Base-by-base conservation (phyloP, 2,329 filamentous ascomycete species). In the Aphanoascus verrucosus region DNA sequence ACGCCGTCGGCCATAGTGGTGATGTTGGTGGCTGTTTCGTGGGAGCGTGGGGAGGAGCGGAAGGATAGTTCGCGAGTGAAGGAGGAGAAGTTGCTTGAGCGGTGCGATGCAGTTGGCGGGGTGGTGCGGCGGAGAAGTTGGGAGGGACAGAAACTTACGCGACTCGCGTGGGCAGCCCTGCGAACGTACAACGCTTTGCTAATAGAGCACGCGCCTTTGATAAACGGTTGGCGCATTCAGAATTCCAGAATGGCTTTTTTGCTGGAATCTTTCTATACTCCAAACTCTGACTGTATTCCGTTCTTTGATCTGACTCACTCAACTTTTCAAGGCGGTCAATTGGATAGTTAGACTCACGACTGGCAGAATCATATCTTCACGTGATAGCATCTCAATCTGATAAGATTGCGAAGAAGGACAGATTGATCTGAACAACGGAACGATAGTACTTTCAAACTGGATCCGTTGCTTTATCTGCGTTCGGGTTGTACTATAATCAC, bases 1-100 rank as follows among this genome's bases (percentile, higher is more conserved):
- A 55, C 52, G 50, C 63, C 57, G 55, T 67, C 40, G 45, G 66
- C 62, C 68, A 70, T 70, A 54, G 58, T 59, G 58, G 62, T 15
- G 32, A n/a, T n/a, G n/a, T 14, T 12, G 11, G 58, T 60, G 58
- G 62, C 9, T 19, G 14, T n/a, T 28, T 8, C 11, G 11, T 52
- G 40, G 14, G 19, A 32, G 6, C 31, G 35, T 44, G 12, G 42
- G 17, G 19, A 52, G 32, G 41, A 15, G 15, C 12, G 42, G 28
- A 17, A 44, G 6, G 41, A 28, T 17, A 28, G 41, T 28, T 8
- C 32, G 23, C 46, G 23, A 42, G 34, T 35, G 15, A 38, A 15
- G 28, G 45, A 49, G 19, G 17, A 23, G 12, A 19, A 40, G 20
- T 20, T 34, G 41, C 7, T 9, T 34, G 11, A 23, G 43, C 14